Percentiles rank a stretch among this genome's conserved stretches.
These are phyloP conservation scores for Penicillium robsamsonii DNA, from an alignment of 495 filamentous ascomycete species.

Conservation along the genomic window DNA sequence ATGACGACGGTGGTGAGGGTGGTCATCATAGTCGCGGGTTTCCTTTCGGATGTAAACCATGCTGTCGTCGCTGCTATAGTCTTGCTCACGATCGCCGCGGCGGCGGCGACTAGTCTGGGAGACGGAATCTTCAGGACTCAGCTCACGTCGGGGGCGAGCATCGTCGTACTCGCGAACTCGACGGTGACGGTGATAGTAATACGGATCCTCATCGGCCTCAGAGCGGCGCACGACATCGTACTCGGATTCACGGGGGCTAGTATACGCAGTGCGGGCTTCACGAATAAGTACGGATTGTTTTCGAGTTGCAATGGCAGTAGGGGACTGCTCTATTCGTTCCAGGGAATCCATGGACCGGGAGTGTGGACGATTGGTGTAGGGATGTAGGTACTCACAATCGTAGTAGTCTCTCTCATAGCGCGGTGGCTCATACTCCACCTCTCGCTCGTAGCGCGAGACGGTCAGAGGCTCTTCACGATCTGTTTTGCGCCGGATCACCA, in stretches of 20 bases:
- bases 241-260: slow-evolving; percentile 61
- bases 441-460: slow-evolving; percentile 44
- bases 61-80: slow-evolving; percentile 64
- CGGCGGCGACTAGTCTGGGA: slow-evolving; percentile 50
- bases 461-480: slow-evolving; percentile 44
- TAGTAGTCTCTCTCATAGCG: slow-evolving; percentile 57
- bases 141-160: slow-evolving; percentile 49
- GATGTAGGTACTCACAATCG: slow-evolving; percentile 48
- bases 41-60: slow-evolving; percentile 58
- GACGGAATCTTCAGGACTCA: slow-evolving; percentile 58
- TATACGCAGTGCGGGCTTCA: slow-evolving; percentile 67
- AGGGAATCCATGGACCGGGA: slow-evolving; percentile 69
- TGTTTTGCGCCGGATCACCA: slow-evolving; percentile 50
- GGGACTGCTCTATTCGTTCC: slow-evolving; percentile 47
- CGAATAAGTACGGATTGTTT: slow-evolving; percentile 74
- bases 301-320: slow-evolving; percentile 61
- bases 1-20: slow-evolving; percentile 68
- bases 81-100: slow-evolving; percentile 36
- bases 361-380: slow-evolving; percentile 58
- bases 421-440: slow-evolving; percentile 41
- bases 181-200: slow-evolving; percentile 66
- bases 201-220: slow-evolving; percentile 51
- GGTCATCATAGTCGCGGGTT: slow-evolving; percentile 53
- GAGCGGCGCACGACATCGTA: slow-evolving; percentile 69
- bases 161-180: slow-evolving; percentile 54